A percentile compares a stretch with the other conserved stretches of the same genome.
Evolutionary conservation across 257 asterid genomes (phyloP).

Genomic region (Nicotiana undulata): DNA sequence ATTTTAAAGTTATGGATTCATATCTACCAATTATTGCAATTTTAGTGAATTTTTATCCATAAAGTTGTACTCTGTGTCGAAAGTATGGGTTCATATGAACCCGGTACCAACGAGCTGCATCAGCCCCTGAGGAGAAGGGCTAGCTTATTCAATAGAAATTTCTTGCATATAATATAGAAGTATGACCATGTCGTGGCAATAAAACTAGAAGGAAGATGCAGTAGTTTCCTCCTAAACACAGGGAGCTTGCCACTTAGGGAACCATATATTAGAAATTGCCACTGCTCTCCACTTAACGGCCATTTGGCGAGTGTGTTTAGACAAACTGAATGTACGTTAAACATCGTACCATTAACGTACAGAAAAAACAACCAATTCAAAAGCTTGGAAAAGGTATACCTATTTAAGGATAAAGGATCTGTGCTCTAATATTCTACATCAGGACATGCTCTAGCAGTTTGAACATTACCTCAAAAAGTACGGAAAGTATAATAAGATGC

Average conservation of each 20-base stretch:
- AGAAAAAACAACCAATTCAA: conserved; percentile 3
- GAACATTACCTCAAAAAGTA: conserved; percentile 61
- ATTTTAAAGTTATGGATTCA: too few species aligned
- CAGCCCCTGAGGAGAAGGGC: too few species aligned
- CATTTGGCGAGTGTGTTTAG: neutral
- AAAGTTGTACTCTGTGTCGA: too few species aligned
- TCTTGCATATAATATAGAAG: neutral
- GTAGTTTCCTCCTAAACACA: neutral
- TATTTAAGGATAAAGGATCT: too few species aligned
- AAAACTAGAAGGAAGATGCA: neutral
- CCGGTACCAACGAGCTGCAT: too few species aligned
- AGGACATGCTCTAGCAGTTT: neutral
- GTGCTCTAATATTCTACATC: neutral
- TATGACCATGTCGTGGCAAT: neutral
- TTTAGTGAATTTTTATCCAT: too few species aligned
- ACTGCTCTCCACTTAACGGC: neutral
- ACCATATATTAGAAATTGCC: neutral
- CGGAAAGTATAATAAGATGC: conserved; percentile 52
- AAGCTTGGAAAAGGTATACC: neutral
- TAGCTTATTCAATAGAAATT: too few species aligned
- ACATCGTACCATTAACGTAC: neutral
- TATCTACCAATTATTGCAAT: too few species aligned
- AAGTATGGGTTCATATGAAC: too few species aligned
- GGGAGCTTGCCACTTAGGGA: neutral
- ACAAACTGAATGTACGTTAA: neutral